Evolutionary conservation across 2,329 filamentous ascomycete species (phyloP).

Genomic region (Geosmithia putterillii): DNA sequence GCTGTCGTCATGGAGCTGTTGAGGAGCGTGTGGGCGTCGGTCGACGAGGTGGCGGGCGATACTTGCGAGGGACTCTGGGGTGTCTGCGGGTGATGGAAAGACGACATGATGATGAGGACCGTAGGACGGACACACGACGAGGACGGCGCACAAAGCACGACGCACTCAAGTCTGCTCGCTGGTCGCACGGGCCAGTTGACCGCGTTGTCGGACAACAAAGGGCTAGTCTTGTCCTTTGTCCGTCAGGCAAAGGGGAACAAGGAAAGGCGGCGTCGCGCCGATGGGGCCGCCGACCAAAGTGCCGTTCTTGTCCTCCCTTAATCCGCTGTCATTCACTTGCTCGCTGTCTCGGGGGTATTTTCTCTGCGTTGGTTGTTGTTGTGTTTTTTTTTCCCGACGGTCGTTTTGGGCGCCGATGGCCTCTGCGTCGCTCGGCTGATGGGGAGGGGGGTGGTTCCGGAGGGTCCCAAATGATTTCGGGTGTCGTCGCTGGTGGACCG

Average conservation of each 20-base stretch:
- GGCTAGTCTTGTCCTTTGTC: neutral
- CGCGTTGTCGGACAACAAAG: too few species aligned
- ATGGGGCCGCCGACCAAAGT: slow-evolving; percentile 4
- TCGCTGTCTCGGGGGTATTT: neutral
- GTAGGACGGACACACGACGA: too few species aligned
- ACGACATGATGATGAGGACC: slow-evolving; percentile 30
- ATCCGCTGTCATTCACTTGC: slow-evolving; percentile 5
- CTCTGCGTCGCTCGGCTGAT: neutral
- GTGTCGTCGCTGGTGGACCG: neutral
- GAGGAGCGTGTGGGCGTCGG: slow-evolving; percentile 22
- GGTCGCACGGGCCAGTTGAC: too few species aligned
- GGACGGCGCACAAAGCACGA: too few species aligned
- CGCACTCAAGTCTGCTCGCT: too few species aligned
- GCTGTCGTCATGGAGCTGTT: slow-evolving; percentile 37
- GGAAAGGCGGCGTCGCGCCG: slow-evolving; percentile 3
- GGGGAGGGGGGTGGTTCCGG: neutral
- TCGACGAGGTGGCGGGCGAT: slow-evolving; percentile 41
- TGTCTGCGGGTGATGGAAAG: slow-evolving; percentile 44
- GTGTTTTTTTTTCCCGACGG: neutral
- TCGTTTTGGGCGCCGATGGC: neutral
- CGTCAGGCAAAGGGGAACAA: neutral
- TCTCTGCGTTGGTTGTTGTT: neutral
- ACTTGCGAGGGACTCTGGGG: slow-evolving; percentile 55
- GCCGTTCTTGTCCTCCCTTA: slow-evolving; percentile 5
- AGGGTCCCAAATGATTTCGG: neutral